Conservation (phyloP, 495 filamentous ascomycete species). For the Opeltia flavorubescens region DNA sequence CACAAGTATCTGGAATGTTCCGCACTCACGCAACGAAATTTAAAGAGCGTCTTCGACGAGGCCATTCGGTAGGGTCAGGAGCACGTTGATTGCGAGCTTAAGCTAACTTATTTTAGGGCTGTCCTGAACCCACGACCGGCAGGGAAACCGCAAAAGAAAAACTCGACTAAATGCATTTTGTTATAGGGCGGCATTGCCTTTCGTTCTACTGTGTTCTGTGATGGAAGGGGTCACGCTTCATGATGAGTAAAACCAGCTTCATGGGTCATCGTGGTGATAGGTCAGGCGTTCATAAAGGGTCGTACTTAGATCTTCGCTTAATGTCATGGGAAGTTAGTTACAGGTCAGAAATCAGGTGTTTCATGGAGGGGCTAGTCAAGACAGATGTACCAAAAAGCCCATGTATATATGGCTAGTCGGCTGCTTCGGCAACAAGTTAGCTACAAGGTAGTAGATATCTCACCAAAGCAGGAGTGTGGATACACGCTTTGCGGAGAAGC, state of each 20-base stretch:
- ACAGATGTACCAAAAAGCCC: neutral
- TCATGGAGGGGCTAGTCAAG: neutral
- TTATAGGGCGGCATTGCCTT: too few species aligned
- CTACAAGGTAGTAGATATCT: too few species aligned
- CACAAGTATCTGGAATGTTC: conserved; percentile 96
- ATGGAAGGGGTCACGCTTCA: too few species aligned
- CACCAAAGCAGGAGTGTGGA: neutral
- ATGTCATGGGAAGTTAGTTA: too few species aligned
- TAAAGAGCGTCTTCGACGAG: conserved; percentile 97
- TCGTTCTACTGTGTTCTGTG: too few species aligned
- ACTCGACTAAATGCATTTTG: conserved; percentile 58
- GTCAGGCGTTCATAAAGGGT: neutral
- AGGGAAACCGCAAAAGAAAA: conserved; percentile 40
- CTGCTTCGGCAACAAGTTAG: neutral
- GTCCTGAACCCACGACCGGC: conserved; percentile 64
- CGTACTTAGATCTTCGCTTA: neutral
- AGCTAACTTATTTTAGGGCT: conserved; percentile 39
- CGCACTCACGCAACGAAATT: conserved; percentile 85
- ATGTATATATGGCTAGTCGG: neutral
- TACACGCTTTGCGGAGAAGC: too few species aligned
- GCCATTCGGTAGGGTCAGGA: conserved; percentile 60
- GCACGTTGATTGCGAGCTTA: neutral
- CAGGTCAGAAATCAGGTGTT: neutral
- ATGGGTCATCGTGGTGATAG: too few species aligned
- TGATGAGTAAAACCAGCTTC: too few species aligned